phyloP scores from a whole-genome alignment of 495 filamentous ascomycete species.

The Talaromyces ruber region DNA sequence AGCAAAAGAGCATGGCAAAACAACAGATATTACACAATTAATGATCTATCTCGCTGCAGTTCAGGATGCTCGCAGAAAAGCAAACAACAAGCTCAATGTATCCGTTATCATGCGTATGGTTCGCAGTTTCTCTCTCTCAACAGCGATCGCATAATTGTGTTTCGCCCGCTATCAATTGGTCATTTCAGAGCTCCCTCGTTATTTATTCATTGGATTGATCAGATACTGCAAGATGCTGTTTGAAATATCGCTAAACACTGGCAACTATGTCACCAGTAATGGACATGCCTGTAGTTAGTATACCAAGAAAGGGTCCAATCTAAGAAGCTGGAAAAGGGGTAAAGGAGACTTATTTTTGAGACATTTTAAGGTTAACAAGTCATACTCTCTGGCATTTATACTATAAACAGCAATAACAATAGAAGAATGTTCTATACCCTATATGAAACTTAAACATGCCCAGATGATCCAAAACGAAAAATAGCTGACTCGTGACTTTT shows the following conservation, averaged over 20 bases:
- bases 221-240: not conserved
- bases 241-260: too few relatives aligned
- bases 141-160: not conserved
- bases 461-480: not conserved
- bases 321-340: too few relatives aligned
- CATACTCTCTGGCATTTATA: too few relatives aligned
- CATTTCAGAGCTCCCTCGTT: not conserved
- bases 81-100: not conserved
- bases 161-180: too few relatives aligned
- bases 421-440: too few relatives aligned
- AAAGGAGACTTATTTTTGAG: too few relatives aligned
- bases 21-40: slow-evolving; percentile 1
- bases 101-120: not conserved
- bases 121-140: not conserved
- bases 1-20: not conserved
- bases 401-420: too few relatives aligned
- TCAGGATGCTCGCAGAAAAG: not conserved
- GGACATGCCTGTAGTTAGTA: too few relatives aligned
- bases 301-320: too few relatives aligned
- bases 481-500: not conserved
- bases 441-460: too few relatives aligned
- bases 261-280: too few relatives aligned
- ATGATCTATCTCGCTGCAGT: slow-evolving; percentile 6
- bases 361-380: too few relatives aligned
- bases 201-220: slow-evolving; percentile 5